A percentile compares a stretch with the other conserved stretches of the same genome.
Conservation (phyloP, 257 asterid genomes). For the Solanum chaucha region DNA sequence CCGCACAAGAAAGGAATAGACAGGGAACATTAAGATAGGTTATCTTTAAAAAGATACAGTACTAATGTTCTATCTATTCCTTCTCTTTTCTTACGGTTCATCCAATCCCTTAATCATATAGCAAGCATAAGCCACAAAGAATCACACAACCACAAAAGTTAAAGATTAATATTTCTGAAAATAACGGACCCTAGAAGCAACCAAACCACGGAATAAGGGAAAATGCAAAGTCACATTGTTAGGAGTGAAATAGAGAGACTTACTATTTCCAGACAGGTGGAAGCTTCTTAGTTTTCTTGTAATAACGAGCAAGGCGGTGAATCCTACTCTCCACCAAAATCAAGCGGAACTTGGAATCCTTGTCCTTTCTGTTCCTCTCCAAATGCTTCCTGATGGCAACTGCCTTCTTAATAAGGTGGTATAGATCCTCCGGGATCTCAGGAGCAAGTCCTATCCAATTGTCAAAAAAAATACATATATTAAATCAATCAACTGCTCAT, state of each 20-base stretch:
- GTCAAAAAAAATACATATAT: neutral
- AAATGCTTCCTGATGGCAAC: slow-evolving; percentile 64
- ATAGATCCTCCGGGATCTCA: slow-evolving; percentile 75
- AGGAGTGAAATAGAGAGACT: neutral
- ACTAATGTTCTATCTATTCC: neutral
- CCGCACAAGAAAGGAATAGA: neutral
- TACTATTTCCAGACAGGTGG: slow-evolving; percentile 44
- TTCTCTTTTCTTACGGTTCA: neutral
- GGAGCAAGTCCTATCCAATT: slow-evolving; percentile 59
- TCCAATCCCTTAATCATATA: neutral
- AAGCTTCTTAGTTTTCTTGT: slow-evolving; percentile 73
- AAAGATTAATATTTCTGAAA: neutral
- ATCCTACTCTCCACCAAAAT: slow-evolving; percentile 40
- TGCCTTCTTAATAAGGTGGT: slow-evolving; percentile 30
- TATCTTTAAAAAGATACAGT: neutral
- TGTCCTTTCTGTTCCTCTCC: slow-evolving; percentile 86
- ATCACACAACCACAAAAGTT: neutral
- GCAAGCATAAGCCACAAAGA: neutral
- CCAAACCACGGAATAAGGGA: neutral
- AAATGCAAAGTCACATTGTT: neutral
- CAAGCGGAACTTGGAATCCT: slow-evolving; percentile 75
- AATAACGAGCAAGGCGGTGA: slow-evolving; percentile 71
- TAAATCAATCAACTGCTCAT: neutral
- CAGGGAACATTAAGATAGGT: neutral
- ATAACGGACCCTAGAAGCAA: neutral